These are phyloP conservation scores for Irpex lacteus DNA, from an alignment of 1,284 basidiomycete species.

Conservation along the genomic window DNA sequence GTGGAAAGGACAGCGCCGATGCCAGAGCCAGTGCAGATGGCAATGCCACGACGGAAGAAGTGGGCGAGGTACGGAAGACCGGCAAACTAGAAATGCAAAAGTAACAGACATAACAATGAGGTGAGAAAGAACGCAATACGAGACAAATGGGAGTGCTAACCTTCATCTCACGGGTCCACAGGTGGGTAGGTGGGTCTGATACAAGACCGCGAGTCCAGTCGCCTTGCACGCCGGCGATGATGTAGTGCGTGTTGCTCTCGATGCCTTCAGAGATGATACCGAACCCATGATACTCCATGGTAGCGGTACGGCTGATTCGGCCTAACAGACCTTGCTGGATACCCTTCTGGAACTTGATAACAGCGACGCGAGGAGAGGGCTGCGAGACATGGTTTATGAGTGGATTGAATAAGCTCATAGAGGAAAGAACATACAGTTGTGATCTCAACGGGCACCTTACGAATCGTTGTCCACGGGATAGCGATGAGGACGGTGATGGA, in stretches of 20 bases:
- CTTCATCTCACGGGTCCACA: slow-evolving; percentile 65
- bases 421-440: slow-evolving; percentile 27
- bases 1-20: slow-evolving; percentile 38
- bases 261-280: slow-evolving; percentile 63
- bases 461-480: slow-evolving; percentile 36
- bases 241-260: slow-evolving; percentile 56
- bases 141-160: slow-evolving; percentile 25
- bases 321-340: slow-evolving; percentile 66
- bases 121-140: no score
- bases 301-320: slow-evolving; percentile 56
- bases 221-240: slow-evolving; percentile 65
- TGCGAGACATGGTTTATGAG: slow-evolving; percentile 20
- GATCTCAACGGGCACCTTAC: slow-evolving; percentile 36
- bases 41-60: slow-evolving; percentile 34
- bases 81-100: slow-evolving; percentile 24
- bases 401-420: neutral
- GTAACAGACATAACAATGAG: neutral
- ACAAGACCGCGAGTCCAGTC: slow-evolving; percentile 61
- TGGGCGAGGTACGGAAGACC: slow-evolving; percentile 36
- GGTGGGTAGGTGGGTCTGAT: slow-evolving; percentile 47
- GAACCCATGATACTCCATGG: slow-evolving; percentile 65
- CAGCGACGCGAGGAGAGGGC: slow-evolving; percentile 61
- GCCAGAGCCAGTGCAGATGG: slow-evolving; percentile 37
- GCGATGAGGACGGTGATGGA: slow-evolving; percentile 22
- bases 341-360: slow-evolving; percentile 59